Percentiles rank a stretch among this genome's conserved stretches.
Conservation (phyloP, 495 filamentous ascomycete species). For the Aspergillus biplanus region DNA sequence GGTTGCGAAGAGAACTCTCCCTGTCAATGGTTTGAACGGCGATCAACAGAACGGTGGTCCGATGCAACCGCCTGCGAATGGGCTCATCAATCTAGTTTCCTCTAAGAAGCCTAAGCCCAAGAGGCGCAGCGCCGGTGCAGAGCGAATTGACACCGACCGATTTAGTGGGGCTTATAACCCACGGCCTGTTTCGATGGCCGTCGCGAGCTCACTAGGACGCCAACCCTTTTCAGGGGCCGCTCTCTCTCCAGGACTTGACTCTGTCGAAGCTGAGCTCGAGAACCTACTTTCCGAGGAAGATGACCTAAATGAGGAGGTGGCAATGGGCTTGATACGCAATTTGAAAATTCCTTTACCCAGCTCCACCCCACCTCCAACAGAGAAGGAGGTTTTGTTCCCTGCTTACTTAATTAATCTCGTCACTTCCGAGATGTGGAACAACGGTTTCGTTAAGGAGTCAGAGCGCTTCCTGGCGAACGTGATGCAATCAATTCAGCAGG, state of each 20-base stretch:
- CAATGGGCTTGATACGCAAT: constrained; percentile 92
- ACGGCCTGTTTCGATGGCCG: constrained; percentile 91
- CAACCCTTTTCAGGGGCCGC: constrained; percentile 68
- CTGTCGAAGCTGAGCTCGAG: constrained; percentile 91
- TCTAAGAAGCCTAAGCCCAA: constrained; percentile 98
- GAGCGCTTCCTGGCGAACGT: constrained; percentile 98
- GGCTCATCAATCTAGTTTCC: constrained; percentile 94
- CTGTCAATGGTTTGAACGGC: constrained; percentile 57
- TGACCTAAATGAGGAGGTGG: constrained; percentile 92
- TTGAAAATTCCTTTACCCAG: constrained; percentile 90
- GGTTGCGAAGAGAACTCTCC: constrained; percentile 70
- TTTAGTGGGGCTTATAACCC: constrained; percentile 93
- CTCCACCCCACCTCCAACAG: constrained; percentile 81
- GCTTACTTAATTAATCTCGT: constrained; percentile 99
- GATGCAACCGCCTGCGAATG: constrained; percentile 60
- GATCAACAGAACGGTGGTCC: constrained; percentile 71
- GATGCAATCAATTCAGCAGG: constrained; percentile 99
- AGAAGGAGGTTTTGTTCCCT: constrained; percentile 98
- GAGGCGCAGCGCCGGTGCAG: constrained; percentile 89
- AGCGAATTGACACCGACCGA: constrained; percentile 78
- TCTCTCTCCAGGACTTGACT: constrained; percentile 79
- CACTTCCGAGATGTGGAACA: constrained; percentile 99
- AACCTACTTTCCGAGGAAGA: constrained; percentile 93
- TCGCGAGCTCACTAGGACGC: constrained; percentile 65
- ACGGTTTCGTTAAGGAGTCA: constrained; percentile 99